phyloP scores from a whole-genome alignment of 192 early-diverging fungal species.

The Dispira simplex region DNA sequence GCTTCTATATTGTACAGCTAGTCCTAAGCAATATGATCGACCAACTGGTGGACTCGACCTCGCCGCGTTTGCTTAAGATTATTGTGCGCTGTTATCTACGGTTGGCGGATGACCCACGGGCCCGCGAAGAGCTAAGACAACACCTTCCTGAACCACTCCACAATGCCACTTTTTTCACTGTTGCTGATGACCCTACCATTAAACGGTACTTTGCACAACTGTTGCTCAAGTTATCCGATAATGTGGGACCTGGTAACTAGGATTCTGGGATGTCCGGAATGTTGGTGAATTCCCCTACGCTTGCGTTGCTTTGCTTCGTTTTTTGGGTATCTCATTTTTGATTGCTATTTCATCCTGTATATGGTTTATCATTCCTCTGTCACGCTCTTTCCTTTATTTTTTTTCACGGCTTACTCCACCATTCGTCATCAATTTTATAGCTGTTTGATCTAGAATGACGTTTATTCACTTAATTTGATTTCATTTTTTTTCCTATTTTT shows the following conservation, averaged over 20 bases:
- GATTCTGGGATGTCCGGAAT: no score
- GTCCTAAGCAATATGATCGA: conserved; percentile 88
- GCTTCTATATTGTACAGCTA: conserved; percentile 90
- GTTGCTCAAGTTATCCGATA: conserved; percentile 8
- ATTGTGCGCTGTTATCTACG: conserved; percentile 86
- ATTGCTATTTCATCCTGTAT: no score
- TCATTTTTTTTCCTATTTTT: no score
- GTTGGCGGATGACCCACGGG: conserved; percentile 83
- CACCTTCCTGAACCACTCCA: conserved; percentile 77
- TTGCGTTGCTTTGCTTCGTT: no score
- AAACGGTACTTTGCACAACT: conserved; percentile 12
- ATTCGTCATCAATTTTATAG: no score
- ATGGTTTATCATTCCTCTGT: no score
- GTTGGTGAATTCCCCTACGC: no score
- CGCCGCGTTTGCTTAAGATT: conserved; percentile 80
- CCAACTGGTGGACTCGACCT: conserved; percentile 74
- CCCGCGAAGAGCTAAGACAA: conserved; percentile 80
- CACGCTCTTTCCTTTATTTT: no score
- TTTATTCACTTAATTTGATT: no score
- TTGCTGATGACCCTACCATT: conserved; percentile 15
- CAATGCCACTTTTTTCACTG: conserved; percentile 70
- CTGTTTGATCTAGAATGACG: no score
- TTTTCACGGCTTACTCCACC: no score
- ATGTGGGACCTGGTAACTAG: neutral
- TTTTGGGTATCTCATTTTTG: no score